Evolutionary conservation across 352 stramenopile species (phyloP).

Genomic region (Phytophthora pseudosyringae): DNA sequence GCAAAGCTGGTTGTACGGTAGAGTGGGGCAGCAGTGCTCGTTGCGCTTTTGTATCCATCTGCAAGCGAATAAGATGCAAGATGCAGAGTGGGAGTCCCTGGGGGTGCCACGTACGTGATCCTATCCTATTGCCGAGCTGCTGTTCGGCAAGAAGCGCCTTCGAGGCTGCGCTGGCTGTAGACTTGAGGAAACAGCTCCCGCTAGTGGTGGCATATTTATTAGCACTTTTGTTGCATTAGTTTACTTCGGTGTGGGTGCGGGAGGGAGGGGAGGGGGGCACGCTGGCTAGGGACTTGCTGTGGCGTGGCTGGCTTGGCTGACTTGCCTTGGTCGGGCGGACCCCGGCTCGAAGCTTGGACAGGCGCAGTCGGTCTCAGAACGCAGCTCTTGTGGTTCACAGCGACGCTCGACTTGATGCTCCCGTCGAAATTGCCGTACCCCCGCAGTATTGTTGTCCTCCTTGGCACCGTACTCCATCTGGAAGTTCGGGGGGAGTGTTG

Average conservation of each 20-base stretch:
- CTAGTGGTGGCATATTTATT: conserved; percentile 19
- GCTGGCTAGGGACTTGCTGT: conserved; percentile 8
- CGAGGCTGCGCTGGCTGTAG: not conserved
- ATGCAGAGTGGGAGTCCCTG: conserved; percentile 22
- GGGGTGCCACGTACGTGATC: conserved; percentile 25
- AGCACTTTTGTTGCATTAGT: conserved; percentile 31
- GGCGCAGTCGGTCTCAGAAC: not conserved
- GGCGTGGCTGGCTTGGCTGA: conserved; percentile 22
- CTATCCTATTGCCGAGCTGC: too few species aligned
- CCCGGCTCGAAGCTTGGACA: conserved; percentile 5
- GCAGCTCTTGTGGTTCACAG: not conserved
- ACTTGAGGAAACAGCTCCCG: not conserved
- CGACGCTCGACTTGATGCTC: conserved; percentile 4
- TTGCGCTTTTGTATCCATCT: conserved; percentile 19
- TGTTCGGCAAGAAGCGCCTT: not conserved
- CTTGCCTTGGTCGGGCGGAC: conserved; percentile 17
- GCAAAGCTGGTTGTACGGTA: not conserved
- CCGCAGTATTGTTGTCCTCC: conserved; percentile 11
- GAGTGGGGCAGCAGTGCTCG: not conserved
- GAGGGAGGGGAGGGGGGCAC: not conserved
- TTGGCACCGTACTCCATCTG: conserved; percentile 21
- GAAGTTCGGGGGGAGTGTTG: conserved; percentile 11
- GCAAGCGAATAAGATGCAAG: conserved; percentile 32
- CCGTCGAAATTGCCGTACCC: not conserved
- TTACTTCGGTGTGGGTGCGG: conserved; percentile 23